These are phyloP conservation scores for Alternaria viburni DNA, from an alignment of 2,329 filamentous ascomycete genomes.

Conservation along the genomic window DNA sequence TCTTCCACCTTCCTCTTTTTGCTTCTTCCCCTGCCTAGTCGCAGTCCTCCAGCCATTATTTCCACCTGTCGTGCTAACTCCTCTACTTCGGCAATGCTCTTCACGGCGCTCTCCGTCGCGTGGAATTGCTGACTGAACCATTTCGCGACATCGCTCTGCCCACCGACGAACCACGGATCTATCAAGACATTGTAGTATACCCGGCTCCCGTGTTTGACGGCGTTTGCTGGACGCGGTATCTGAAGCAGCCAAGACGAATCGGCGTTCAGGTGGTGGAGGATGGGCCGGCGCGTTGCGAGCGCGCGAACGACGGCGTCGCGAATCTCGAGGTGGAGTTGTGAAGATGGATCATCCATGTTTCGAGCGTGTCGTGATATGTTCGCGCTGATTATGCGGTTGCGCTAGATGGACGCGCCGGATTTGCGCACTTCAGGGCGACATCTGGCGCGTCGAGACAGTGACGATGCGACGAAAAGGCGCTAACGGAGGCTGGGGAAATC, in stretches of 20 bases:
- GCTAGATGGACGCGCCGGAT: slow-evolving; percentile 10
- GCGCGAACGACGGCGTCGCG: slow-evolving; percentile 48
- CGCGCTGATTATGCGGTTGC: background rate
- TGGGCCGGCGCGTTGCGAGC: slow-evolving; percentile 54
- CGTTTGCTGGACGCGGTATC: slow-evolving; percentile 60
- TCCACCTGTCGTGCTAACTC: slow-evolving; percentile 60
- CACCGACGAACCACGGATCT: slow-evolving; percentile 69
- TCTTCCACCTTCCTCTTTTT: slow-evolving; percentile 15
- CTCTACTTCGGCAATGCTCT: slow-evolving; percentile 63
- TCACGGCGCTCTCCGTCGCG: slow-evolving; percentile 59
- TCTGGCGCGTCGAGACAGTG: slow-evolving; percentile 12
- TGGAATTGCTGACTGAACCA: slow-evolving; percentile 74
- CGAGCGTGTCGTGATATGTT: background rate
- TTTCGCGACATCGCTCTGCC: slow-evolving; percentile 66
- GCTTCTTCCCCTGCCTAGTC: slow-evolving; percentile 21
- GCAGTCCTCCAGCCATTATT: slow-evolving; percentile 41
- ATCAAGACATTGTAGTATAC: slow-evolving; percentile 69
- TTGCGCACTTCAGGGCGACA: slow-evolving; percentile 27
- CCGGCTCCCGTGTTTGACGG: slow-evolving; percentile 51
- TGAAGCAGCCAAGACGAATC: slow-evolving; percentile 73
- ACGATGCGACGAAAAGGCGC: slow-evolving; percentile 11
- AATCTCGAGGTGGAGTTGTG: slow-evolving; percentile 54
- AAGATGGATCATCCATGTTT: slow-evolving; percentile 43
- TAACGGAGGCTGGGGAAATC: slow-evolving; percentile 18
- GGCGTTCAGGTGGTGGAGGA: slow-evolving; percentile 70